These are phyloP conservation scores for Trichoderma semiorbis DNA, from an alignment of 2,329 filamentous ascomycete genomes.

Conservation along the genomic window DNA sequence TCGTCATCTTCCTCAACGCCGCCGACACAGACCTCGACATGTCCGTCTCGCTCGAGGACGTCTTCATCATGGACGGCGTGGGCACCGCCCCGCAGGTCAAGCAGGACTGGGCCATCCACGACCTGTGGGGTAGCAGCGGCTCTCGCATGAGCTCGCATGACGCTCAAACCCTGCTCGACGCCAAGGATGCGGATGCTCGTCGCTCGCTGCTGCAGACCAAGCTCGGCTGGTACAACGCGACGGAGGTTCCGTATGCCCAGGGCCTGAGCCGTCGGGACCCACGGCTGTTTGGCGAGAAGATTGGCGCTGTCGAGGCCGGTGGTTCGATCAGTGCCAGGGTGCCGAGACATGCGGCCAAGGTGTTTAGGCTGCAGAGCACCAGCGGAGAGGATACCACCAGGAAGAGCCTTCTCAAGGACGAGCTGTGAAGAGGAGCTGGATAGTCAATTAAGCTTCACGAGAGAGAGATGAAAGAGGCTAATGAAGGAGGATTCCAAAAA, in stretches of 20 bases:
- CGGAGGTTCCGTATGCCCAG: conserved; percentile 11
- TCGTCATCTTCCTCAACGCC: conserved; percentile 18
- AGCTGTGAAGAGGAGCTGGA: background rate
- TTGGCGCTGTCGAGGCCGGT: conserved; percentile 7
- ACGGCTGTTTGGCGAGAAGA: conserved; percentile 11
- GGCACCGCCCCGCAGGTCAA: conserved; percentile 8
- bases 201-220: background rate
- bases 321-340: background rate
- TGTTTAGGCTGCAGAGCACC: conserved; percentile 14
- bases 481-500: background rate
- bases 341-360: conserved; percentile 13
- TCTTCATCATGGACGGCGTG: conserved; percentile 17
- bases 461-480: background rate
- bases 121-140: conserved; percentile 3
- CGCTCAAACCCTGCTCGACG: conserved; percentile 4
- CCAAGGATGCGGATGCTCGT: background rate
- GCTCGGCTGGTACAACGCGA: conserved; percentile 12
- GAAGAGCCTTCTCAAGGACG: conserved; percentile 11
- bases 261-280: conserved; percentile 5
- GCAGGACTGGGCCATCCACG: conserved; percentile 14
- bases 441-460: background rate
- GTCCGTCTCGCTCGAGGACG: conserved; percentile 10
- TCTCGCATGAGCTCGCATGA: background rate
- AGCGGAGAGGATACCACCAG: background rate
- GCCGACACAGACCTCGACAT: conserved; percentile 17